Conservation (phyloP, 192 early-diverging fungal genomes). For the Coemansia sp. region DNA sequence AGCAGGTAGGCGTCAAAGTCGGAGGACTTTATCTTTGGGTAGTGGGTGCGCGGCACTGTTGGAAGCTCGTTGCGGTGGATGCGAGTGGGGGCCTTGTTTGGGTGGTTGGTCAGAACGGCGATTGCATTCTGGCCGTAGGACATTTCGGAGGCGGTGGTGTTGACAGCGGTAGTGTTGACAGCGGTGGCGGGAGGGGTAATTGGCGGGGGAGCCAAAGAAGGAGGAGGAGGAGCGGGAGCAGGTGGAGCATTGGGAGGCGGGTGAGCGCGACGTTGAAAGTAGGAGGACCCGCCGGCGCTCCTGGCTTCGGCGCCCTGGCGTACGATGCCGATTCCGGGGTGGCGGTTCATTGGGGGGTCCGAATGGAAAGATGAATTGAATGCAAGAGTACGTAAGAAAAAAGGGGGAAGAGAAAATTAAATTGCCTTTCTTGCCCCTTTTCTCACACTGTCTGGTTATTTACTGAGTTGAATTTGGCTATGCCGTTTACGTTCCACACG, state of each 20-base stretch:
- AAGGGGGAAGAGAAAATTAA: not conserved
- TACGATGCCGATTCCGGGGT: conserved; percentile 45
- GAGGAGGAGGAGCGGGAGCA: not conserved
- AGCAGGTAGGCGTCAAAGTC: conserved; percentile 88
- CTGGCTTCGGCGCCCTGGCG: conserved; percentile 27
- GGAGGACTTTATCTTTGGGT: conserved; percentile 54
- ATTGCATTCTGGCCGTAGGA: conserved; percentile 45
- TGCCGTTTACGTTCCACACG: conserved; percentile 84
- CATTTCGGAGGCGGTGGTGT: not conserved
- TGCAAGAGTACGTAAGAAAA: not conserved
- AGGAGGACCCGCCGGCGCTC: conserved; percentile 29
- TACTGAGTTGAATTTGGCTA: conserved; percentile 17
- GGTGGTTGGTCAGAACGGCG: conserved; percentile 49
- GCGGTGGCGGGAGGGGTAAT: not conserved
- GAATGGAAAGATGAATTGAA: not conserved
- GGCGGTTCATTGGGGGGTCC: conserved; percentile 35
- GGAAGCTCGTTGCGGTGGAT: conserved; percentile 51
- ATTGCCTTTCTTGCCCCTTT: not conserved
- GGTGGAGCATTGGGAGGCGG: conserved; percentile 8
- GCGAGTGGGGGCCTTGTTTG: conserved; percentile 42
- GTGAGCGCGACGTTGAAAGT: conserved; percentile 48
- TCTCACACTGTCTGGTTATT: not conserved
- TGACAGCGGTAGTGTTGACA: not conserved
- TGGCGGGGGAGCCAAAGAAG: not conserved
- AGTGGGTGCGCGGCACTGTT: conserved; percentile 47